Percentiles rank a stretch among this genome's conserved stretches.
phyloP scores from a whole-genome alignment of 1,284 basidiomycete genomes.

The Apiotrichum gamsii region DNA sequence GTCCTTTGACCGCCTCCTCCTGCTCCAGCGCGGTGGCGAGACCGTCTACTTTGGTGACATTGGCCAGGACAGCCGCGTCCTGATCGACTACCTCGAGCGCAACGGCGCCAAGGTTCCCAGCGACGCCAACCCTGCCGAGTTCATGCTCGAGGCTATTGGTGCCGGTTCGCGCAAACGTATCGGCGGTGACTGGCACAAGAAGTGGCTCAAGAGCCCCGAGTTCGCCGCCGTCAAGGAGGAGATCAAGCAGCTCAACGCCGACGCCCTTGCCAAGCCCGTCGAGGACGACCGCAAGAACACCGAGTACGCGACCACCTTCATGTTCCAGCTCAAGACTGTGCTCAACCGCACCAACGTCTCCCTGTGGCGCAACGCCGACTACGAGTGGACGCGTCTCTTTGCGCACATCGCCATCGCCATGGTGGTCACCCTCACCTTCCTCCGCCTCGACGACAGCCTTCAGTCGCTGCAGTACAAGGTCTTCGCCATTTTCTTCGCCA shows the following conservation, averaged over 20 bases:
- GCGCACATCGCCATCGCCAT: conserved; percentile 69
- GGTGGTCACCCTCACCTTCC: conserved; percentile 74
- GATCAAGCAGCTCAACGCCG: conserved; percentile 49
- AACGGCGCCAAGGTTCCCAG: conserved; percentile 52
- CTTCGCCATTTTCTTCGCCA: conserved; percentile 54
- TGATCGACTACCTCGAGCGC: conserved; percentile 54
- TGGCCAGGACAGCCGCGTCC: conserved; percentile 51
- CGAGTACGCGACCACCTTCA: conserved; percentile 60
- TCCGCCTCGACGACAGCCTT: conserved; percentile 63
- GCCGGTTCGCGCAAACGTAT: conserved; percentile 61
- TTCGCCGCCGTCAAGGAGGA: conserved; percentile 43
- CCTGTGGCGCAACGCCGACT: conserved; percentile 68
- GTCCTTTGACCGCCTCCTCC: conserved; percentile 53
- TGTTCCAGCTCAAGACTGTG: conserved; percentile 71
- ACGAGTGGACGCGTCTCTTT: conserved; percentile 70
- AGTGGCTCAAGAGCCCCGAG: conserved; percentile 57
- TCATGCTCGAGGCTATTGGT: conserved; percentile 59
- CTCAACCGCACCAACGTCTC: conserved; percentile 66
- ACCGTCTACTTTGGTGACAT: conserved; percentile 52
- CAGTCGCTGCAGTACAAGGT: conserved; percentile 77
- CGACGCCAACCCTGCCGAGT: conserved; percentile 53
- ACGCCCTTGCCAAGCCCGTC: conserved; percentile 45
- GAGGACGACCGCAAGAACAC: conserved; percentile 30
- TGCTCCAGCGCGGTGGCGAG: conserved; percentile 48
- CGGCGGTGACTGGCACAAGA: conserved; percentile 67